Evolutionary conservation across 2,329 filamentous ascomycete genomes (phyloP).

Genomic region (Paecilomyces niveus): DNA sequence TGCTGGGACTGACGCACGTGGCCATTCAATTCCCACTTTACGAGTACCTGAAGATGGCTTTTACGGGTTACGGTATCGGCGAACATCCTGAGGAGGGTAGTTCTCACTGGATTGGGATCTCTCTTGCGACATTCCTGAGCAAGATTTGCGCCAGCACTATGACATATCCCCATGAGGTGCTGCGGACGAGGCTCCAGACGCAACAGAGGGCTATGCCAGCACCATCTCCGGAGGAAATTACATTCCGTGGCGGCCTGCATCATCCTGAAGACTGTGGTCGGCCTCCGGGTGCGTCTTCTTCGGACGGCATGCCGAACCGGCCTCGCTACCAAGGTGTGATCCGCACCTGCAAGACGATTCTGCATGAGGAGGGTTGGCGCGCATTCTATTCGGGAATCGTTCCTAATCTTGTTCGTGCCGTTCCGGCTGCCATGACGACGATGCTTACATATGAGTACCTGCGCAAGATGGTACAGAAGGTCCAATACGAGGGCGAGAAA

Average conservation of each 20-base stretch:
- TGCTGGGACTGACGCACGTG: slow-evolving; percentile 88
- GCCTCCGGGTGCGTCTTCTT: slow-evolving; percentile 38
- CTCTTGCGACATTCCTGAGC: slow-evolving; percentile 83
- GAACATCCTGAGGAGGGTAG: slow-evolving; percentile 54
- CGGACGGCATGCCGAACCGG: slow-evolving; percentile 51
- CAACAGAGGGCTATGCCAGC: slow-evolving; percentile 62
- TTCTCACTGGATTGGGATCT: slow-evolving; percentile 74
- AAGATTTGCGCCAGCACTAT: slow-evolving; percentile 91
- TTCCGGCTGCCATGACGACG: slow-evolving; percentile 92
- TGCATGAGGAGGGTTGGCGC: slow-evolving; percentile 87
- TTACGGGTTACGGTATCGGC: slow-evolving; percentile 86
- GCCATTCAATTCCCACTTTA: slow-evolving; percentile 97
- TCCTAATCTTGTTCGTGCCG: slow-evolving; percentile 92
- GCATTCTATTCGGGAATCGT: slow-evolving; percentile 97
- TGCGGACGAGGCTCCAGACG: slow-evolving; percentile 87
- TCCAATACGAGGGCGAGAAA: slow-evolving; percentile 47
- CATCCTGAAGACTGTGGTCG: slow-evolving; percentile 39
- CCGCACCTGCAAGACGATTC: slow-evolving; percentile 74
- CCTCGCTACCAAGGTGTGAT: slow-evolving; percentile 68
- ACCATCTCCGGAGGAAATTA: slow-evolving; percentile 44
- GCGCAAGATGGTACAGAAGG: slow-evolving; percentile 45
- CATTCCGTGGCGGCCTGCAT: slow-evolving; percentile 36
- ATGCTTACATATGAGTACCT: slow-evolving; percentile 93
- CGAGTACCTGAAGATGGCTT: slow-evolving; percentile 82
- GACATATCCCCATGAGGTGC: slow-evolving; percentile 95